These are phyloP conservation scores for Pyronema omphalodes DNA, from an alignment of 495 filamentous ascomycete genomes.

Conservation along the genomic window DNA sequence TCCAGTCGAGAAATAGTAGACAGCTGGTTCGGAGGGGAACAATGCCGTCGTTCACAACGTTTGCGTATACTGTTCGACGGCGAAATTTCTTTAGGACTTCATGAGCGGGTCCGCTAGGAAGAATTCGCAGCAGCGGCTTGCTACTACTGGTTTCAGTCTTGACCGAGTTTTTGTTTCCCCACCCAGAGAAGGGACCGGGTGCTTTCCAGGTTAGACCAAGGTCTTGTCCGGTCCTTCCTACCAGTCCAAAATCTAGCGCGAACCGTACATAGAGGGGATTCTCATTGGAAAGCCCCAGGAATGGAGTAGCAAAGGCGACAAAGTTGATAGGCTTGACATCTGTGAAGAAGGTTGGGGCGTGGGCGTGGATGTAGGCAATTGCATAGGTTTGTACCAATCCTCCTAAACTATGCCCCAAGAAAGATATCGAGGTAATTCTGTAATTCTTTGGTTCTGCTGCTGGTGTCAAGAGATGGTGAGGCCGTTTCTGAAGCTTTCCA, in stretches of 20 bases:
- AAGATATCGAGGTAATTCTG: slow-evolving; percentile 86
- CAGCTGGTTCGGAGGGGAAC: slow-evolving; percentile 89
- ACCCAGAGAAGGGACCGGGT: slow-evolving; percentile 33
- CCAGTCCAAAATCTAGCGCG: slow-evolving; percentile 85
- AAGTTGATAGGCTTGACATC: slow-evolving; percentile 82
- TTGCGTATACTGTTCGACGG: slow-evolving; percentile 86
- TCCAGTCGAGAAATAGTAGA: slow-evolving; percentile 93
- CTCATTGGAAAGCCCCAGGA: slow-evolving; percentile 87
- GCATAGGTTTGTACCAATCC: slow-evolving; percentile 88
- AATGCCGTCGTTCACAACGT: slow-evolving; percentile 96
- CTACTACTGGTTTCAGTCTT: slow-evolving; percentile 20
- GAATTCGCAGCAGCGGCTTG: slow-evolving; percentile 76
- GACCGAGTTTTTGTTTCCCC: slow-evolving; percentile 3
- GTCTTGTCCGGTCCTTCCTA: slow-evolving; percentile 87
- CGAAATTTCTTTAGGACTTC: slow-evolving; percentile 68
- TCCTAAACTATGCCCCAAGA: slow-evolving; percentile 83
- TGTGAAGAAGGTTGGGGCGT: slow-evolving; percentile 80
- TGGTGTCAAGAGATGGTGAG: slow-evolving; percentile 15
- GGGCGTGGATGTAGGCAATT: slow-evolving; percentile 92
- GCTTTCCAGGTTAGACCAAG: slow-evolving; percentile 85
- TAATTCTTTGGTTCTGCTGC: slow-evolving; percentile 29
- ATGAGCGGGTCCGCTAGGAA: slow-evolving; percentile 87
- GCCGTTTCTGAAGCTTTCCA: slow-evolving; percentile 21
- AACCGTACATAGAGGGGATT: slow-evolving; percentile 96
- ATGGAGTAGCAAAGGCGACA: slow-evolving; percentile 74